Percentiles rank a stretch among this genome's conserved stretches.
These are phyloP conservation scores for Chaetoscypha palmicola DNA, from an alignment of 2,329 filamentous ascomycete species.

Conservation along the genomic window DNA sequence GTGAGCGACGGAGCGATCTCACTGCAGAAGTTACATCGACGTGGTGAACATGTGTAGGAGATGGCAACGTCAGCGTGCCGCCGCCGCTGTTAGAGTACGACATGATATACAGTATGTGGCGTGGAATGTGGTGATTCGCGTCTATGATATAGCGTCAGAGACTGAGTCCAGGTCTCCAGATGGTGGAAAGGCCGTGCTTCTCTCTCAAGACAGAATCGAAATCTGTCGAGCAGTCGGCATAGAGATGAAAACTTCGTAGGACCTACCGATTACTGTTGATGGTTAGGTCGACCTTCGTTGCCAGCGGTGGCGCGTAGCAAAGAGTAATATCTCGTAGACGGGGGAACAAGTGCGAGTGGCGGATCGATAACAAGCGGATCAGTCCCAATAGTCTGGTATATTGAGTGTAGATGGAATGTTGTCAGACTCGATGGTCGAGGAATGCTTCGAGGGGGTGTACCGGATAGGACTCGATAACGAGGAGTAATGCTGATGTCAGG, in stretches of 20 bases:
- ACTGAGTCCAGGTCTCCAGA: constrained; percentile 2
- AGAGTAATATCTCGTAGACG: background rate
- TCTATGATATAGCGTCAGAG: constrained; percentile 14
- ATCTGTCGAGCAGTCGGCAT: constrained; percentile 19
- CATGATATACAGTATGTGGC: constrained; percentile 39
- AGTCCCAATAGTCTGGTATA: constrained; percentile 3
- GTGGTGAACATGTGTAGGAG: constrained; percentile 74
- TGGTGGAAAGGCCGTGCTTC: constrained; percentile 2
- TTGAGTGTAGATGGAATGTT: constrained; percentile 8
- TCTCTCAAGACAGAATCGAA: constrained; percentile 8
- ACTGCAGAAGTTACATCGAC: constrained; percentile 78
- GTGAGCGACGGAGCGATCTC: constrained; percentile 74
- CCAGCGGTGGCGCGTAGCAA: background rate
- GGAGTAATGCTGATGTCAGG: constrained; percentile 15
- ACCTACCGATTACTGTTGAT: too few relatives aligned
- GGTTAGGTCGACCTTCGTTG: too few relatives aligned
- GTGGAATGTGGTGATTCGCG: constrained; percentile 23
- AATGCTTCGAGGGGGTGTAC: constrained; percentile 12
- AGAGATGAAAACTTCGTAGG: constrained; percentile 5
- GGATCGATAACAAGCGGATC: background rate
- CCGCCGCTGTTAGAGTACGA: constrained; percentile 54
- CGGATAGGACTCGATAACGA: constrained; percentile 10
- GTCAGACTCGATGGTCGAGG: constrained; percentile 5
- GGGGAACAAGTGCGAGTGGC: constrained; percentile 1
- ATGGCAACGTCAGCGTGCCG: constrained; percentile 78